phyloP scores from a whole-genome alignment of 768 basidiomycete species.

The Rhodocollybia butyracea region DNA sequence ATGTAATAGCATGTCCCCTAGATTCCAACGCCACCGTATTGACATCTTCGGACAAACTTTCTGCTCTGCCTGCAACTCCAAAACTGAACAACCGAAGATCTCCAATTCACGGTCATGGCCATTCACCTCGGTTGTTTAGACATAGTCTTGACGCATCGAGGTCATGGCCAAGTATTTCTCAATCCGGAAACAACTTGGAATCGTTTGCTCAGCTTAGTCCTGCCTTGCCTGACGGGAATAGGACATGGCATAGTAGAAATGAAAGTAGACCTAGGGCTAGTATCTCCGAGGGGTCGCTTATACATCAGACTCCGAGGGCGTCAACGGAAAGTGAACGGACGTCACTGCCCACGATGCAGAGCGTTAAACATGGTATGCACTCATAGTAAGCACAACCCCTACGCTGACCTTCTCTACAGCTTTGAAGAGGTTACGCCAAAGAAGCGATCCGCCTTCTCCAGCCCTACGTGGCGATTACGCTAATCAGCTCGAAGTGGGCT shows the following conservation, averaged over 20 bases:
- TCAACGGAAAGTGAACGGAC: constrained; percentile 54
- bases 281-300: constrained; percentile 34
- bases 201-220: constrained; percentile 11
- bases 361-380: constrained; percentile 36
- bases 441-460: constrained; percentile 36
- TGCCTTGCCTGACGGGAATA: constrained; percentile 16
- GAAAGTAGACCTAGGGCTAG: constrained; percentile 18
- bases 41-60: constrained; percentile 42
- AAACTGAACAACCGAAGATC: constrained; percentile 23
- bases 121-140: constrained; percentile 27
- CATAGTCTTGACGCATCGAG: constrained; percentile 40
- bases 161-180: constrained; percentile 38
- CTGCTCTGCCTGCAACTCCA: constrained; percentile 35
- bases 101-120: constrained; percentile 26
- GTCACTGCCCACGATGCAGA: constrained; percentile 35
- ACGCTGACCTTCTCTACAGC: constrained; percentile 16
- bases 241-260: constrained; percentile 16
- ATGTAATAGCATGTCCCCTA: not conserved
- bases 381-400: not conserved
- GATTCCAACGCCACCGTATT: constrained; percentile 35
- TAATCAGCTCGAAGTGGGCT: constrained; percentile 22
- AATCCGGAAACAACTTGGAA: constrained; percentile 1
- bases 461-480: constrained; percentile 18
- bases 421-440: constrained; percentile 25
- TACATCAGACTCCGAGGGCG: constrained; percentile 43